phyloP scores from a whole-genome alignment of 2,329 filamentous ascomycete species.

The Proliferodiscus dingleyae region DNA sequence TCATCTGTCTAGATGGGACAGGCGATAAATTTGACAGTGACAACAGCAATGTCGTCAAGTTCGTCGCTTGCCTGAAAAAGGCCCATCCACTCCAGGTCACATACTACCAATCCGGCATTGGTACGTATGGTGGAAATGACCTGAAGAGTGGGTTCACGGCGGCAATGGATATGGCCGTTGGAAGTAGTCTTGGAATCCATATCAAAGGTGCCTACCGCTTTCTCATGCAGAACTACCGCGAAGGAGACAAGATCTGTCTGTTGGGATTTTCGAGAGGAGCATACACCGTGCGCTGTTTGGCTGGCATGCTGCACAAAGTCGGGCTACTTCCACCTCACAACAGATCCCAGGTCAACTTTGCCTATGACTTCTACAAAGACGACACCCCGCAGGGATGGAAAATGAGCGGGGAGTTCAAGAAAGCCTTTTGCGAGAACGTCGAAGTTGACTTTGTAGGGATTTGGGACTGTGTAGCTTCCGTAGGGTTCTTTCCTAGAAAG shows the following conservation, averaged over 20 bases:
- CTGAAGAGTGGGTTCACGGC: conserved; percentile 36
- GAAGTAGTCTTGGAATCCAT: conserved; percentile 38
- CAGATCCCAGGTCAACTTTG: conserved; percentile 40
- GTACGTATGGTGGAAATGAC: conserved; percentile 39
- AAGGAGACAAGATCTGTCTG: conserved; percentile 43
- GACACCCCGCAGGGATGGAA: conserved; percentile 36
- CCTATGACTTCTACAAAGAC: conserved; percentile 41
- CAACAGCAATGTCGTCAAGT: conserved; percentile 42
- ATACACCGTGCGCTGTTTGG: conserved; percentile 46
- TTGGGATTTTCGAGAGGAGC: conserved; percentile 46
- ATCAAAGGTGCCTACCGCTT: conserved; percentile 40
- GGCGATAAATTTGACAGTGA: conserved; percentile 39
- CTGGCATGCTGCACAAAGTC: conserved; percentile 41
- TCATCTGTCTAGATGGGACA: conserved; percentile 41
- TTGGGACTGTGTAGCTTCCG: conserved; percentile 38
- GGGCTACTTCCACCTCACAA: conserved; percentile 58
- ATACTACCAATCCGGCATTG: conserved; percentile 43
- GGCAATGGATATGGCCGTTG: conserved; percentile 39
- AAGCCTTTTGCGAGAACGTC: conserved; percentile 40
- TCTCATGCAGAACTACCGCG: conserved; percentile 43
- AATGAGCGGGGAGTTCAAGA: conserved; percentile 39
- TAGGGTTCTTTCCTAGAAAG: conserved; percentile 37
- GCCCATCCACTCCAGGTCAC: conserved; percentile 35
- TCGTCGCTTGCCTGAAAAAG: conserved; percentile 41
- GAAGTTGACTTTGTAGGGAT: conserved; percentile 40